phyloP scores from a whole-genome alignment of 306 rosid genomes.

The Prunus kanzakura region DNA sequence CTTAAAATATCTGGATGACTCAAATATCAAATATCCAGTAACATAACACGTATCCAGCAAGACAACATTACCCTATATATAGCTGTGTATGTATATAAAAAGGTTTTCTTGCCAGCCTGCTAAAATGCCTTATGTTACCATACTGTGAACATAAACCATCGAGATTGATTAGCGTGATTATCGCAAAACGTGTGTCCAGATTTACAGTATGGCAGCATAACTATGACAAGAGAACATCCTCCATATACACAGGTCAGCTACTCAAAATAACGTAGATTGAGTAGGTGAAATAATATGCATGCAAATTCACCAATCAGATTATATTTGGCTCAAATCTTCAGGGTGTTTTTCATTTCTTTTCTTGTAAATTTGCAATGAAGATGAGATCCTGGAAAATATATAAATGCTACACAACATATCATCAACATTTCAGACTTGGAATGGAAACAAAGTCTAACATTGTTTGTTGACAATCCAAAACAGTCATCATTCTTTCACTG shows the following conservation, averaged over 20 bases:
- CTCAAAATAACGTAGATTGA: neutral
- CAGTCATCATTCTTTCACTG: neutral
- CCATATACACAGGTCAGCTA: neutral
- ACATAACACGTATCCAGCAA: too few species aligned
- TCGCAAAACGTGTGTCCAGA: neutral
- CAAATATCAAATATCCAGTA: neutral
- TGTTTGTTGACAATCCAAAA: neutral
- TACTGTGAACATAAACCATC: neutral
- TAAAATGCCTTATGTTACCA: neutral
- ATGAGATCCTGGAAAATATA: neutral
- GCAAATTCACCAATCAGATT: neutral
- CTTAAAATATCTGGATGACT: too few species aligned
- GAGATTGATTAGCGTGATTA: neutral
- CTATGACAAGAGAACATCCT: neutral
- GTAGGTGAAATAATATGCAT: neutral
- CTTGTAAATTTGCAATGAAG: neutral
- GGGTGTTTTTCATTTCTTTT: neutral
- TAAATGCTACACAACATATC: neutral
- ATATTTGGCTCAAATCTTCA: neutral
- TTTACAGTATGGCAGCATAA: too few species aligned
- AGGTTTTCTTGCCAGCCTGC: neutral
- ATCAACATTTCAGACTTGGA: slow-evolving; percentile 5
- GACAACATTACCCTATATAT: too few species aligned
- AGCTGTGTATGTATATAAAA: neutral
- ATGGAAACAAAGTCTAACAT: neutral